Evolutionary conservation across 169 alveolate genomes (phyloP), one percentile per base, ranked within the genome.

Genomic region (Cryptosporidium tyzzeri): DNA sequence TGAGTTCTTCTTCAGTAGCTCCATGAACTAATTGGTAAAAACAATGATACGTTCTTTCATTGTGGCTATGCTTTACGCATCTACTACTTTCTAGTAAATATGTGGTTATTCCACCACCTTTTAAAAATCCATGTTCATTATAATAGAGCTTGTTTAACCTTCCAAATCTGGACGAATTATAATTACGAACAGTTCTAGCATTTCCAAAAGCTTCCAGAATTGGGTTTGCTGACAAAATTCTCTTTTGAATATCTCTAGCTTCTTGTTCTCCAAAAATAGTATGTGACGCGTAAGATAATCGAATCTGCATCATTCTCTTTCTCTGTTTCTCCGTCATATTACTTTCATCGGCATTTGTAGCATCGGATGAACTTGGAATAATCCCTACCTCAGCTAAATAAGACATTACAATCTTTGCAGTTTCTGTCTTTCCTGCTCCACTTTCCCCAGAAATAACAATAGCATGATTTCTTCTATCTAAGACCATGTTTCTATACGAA

Each of bases 391-490:
- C 80, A 39, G 84, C 91, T 68, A 62, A 92, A 87, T 86, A 92
- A 87, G 71, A 92, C 92, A 84, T 92, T 70, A 62, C 92, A 85
- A 92, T 89, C 92, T 96, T 97, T n/a, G 97, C 96, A 85, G 94
- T 93, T 86, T 96, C 98, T 16, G 99, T 97, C 92, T 97, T 97
- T 0, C 99, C 99, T n/a, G 98, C 97, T 14, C 98, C 98, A 29
- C 96, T 92, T 86, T 97, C 98, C 0, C 99, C 99, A 48, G 96
- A 91, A 44, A 97, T 95, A 37, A 97, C 96, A 69, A 97, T 94
- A 18, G 97, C 98, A 73, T 97, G 95, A 62, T 94, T 80, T 29
- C 37, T 80, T 29, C 70, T 61, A 45, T 80, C 89, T 48, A 80
- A 45, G 12, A 87, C 89, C 92, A 92, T 85, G 23, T 71, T 89